phyloP scores from a whole-genome alignment of 2,329 filamentous ascomycete genomes.

The Ascochyta koolunga region DNA sequence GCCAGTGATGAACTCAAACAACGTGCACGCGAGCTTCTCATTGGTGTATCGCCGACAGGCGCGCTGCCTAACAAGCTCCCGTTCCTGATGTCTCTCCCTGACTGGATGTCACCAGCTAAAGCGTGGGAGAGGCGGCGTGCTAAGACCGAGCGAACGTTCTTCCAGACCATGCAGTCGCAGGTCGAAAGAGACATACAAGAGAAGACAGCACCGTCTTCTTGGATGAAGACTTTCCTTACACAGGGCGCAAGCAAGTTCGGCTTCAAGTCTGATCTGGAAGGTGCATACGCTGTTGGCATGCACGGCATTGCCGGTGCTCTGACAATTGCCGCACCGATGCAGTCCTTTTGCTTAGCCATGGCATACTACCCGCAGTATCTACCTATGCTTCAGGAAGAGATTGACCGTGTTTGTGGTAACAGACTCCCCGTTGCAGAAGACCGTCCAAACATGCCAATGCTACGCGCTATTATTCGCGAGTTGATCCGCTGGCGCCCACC shows the following conservation, averaged over 20 bases:
- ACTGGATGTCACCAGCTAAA: constrained; percentile 51
- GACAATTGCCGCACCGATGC: constrained; percentile 55
- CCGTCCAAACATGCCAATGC: constrained; percentile 47
- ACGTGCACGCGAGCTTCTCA: constrained; percentile 53
- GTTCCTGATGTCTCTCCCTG: constrained; percentile 53
- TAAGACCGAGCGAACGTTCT: constrained; percentile 53
- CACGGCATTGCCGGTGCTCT: constrained; percentile 55
- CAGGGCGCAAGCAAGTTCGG: constrained; percentile 49
- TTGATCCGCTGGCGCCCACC: constrained; percentile 54
- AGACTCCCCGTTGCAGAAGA: constrained; percentile 46
- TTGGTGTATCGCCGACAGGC: constrained; percentile 55
- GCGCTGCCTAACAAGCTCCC: constrained; percentile 54
- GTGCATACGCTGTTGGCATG: constrained; percentile 56
- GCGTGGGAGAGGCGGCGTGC: constrained; percentile 53
- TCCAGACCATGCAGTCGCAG: constrained; percentile 52
- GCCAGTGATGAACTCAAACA: constrained; percentile 56
- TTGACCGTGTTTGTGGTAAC: constrained; percentile 50
- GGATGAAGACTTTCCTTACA: constrained; percentile 52
- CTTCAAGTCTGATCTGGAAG: constrained; percentile 53
- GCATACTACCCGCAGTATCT: constrained; percentile 53
- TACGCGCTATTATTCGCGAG: constrained; percentile 49
- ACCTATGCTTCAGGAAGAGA: constrained; percentile 48
- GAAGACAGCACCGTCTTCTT: constrained; percentile 46
- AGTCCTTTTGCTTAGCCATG: constrained; percentile 56
- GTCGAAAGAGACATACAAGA: constrained; percentile 46